Percentiles rank a stretch among this genome's conserved stretches.
phyloP scores from a whole-genome alignment of 2,329 filamentous ascomycete species.

The Colletotrichum sp. region DNA sequence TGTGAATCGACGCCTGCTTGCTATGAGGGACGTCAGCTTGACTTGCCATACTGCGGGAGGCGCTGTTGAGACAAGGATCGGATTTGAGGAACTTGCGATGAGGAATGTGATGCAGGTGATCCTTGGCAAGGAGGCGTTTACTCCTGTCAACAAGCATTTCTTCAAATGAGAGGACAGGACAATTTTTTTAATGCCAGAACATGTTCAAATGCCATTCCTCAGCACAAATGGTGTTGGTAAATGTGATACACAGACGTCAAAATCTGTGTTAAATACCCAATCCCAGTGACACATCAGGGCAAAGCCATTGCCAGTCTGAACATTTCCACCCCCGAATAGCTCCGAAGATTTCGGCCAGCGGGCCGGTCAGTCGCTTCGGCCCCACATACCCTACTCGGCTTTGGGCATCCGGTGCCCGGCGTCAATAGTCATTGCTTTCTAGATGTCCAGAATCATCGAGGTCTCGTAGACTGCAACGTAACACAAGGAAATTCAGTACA shows the following conservation, averaged over 20 bases:
- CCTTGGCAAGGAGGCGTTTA: slow-evolving; percentile 45
- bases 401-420: neutral
- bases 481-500: neutral
- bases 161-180: slow-evolving; percentile 28
- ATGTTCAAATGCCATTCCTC: neutral
- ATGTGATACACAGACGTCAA: neutral
- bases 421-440: neutral
- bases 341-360: neutral
- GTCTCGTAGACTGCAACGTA: neutral
- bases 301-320: neutral
- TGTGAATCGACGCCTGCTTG: slow-evolving; percentile 40
- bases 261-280: neutral
- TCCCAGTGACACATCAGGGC: neutral
- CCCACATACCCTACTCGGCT: neutral
- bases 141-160: slow-evolving; percentile 59
- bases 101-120: slow-evolving; percentile 57
- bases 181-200: neutral
- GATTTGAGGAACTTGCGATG: slow-evolving; percentile 60
- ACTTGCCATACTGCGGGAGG: slow-evolving; percentile 61
- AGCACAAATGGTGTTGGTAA: neutral
- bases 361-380: neutral
- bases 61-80: slow-evolving; percentile 56
- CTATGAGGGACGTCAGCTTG: slow-evolving; percentile 41
- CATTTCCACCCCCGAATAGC: neutral
- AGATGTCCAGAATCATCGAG: neutral